phyloP scores from a whole-genome alignment of 129 eudicot genomes.

The Lactuca sativa region DNA sequence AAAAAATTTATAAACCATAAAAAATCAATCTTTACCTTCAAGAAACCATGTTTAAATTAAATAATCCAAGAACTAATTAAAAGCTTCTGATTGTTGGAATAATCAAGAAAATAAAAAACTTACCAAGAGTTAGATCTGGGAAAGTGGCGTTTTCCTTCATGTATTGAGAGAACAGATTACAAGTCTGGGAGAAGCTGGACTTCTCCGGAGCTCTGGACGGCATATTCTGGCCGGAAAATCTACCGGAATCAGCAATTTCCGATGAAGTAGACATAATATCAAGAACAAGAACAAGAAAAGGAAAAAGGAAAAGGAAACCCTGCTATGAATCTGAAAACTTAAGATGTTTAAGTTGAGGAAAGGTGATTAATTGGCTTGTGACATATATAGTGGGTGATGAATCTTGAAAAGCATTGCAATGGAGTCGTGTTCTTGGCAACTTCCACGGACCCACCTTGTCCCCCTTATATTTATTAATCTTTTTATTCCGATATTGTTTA shows the following conservation, averaged over 20 bases:
- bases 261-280: conserved; percentile 55
- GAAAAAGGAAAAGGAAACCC: neutral
- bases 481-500: conserved; percentile 15
- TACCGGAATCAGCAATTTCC: conserved; percentile 67
- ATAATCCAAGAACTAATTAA: neutral
- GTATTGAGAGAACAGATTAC: conserved; percentile 73
- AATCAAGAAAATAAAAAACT: neutral
- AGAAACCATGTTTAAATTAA: neutral
- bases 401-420: neutral
- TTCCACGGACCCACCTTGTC: conserved; percentile 30
- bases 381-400: conserved; percentile 17
- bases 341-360: neutral
- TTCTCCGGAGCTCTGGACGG: conserved; percentile 40
- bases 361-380: conserved; percentile 19
- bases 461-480: conserved; percentile 18
- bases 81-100: neutral
- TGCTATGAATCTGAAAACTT: conserved; percentile 15
- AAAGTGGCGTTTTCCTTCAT: conserved; percentile 74
- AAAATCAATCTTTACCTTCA: neutral
- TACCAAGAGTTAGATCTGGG: conserved; percentile 58
- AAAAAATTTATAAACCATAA: neutral
- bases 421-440: conserved; percentile 38
- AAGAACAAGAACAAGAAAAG: too few relatives aligned
- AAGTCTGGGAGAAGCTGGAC: conserved; percentile 68
- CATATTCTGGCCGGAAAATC: conserved; percentile 46